Evolutionary conservation across 768 basidiomycete species (phyloP), one percentile per base, ranked within the genome.

Genomic region (Amanita rubescens): DNA sequence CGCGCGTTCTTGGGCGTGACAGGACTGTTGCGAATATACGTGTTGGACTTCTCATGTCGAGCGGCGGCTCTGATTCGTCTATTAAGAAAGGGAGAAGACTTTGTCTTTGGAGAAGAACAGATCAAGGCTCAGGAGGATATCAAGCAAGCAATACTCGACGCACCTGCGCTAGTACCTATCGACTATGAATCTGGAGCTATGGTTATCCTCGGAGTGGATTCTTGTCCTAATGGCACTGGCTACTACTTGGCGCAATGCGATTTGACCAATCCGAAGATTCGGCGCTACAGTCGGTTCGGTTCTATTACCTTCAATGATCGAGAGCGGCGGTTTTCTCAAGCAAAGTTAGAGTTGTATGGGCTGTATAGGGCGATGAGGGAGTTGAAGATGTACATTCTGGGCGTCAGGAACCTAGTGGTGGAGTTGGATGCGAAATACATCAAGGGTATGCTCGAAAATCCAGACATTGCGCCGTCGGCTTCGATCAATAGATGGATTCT

Each of bases 391-490:
- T 63, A 63, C 24, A 30, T 71, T 11, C 63, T 72, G 33, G 66
- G 70, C 0, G 20, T 67, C 1, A 59, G 60, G 2, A 65, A 69
- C 38, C 59, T 75, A 0, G 53, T 61, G 0, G 62, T 75, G 14
- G 70, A 74, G 53, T 67, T 72, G 1, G 70, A 75, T 49, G 70
- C 71, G 0, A 58, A 62, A 9, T 75, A 69, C 51, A 65, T 75
- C 30, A 60, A 63, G 20, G 73, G 69, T 2, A 74, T 70, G 69
- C 54, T 67, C 8, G 58, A 54, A 7, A 66, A 63, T 14, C 69
- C 58, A 2, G 61, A 63, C 47, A 38, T 58, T 17, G 61, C 55
- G 34, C 66, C 63, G 3, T 66, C 58, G 27, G 57, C 60, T 0
- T 48, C 57, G 3, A 62, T 69, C 3, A 67, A 69, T 25, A 22